Conservation (phyloP, 441 rosid species). For the Pelargonium fulgidum region DNA sequence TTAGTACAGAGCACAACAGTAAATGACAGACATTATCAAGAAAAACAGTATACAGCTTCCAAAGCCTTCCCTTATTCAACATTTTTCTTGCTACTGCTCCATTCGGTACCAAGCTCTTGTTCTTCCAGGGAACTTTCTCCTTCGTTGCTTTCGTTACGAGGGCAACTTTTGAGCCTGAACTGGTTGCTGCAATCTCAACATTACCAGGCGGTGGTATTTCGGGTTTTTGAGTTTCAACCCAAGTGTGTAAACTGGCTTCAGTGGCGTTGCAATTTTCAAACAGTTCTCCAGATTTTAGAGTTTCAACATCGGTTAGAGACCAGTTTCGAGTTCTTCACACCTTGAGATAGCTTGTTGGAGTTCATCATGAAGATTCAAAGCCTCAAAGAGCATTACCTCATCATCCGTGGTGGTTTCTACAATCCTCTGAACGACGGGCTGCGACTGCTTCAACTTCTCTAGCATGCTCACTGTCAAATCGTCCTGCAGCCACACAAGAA, state of each 20-base stretch:
- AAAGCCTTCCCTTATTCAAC: slow-evolving; percentile 7
- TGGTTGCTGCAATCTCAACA: not conserved
- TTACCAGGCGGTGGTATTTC: not conserved
- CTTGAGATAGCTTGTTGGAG: slow-evolving; percentile 49
- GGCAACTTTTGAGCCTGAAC: not conserved
- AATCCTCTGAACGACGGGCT: slow-evolving; percentile 55
- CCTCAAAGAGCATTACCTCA: slow-evolving; percentile 73
- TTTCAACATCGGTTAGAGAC: slow-evolving; percentile 12
- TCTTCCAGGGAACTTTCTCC: slow-evolving; percentile 14
- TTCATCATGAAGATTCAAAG: slow-evolving; percentile 69
- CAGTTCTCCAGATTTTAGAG: not conserved
- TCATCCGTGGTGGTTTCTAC: slow-evolving; percentile 69
- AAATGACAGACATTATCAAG: not conserved
- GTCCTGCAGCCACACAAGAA: slow-evolving; percentile 39
- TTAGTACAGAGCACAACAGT: too few relatives aligned
- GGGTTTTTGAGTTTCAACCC: too few relatives aligned
- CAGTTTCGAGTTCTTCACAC: slow-evolving; percentile 38
- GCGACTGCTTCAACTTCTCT: slow-evolving; percentile 74
- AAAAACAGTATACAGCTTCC: not conserved
- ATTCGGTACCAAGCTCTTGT: slow-evolving; percentile 10
- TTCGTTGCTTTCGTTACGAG: slow-evolving; percentile 10
- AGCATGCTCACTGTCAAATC: slow-evolving; percentile 57
- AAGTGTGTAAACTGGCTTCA: not conserved
- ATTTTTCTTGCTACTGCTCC: slow-evolving; percentile 19
- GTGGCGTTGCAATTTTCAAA: not conserved